These are phyloP conservation scores for Microstegium vimineum DNA, from an alignment of 176 grass and related monocot genomes.

Conservation along the genomic window DNA sequence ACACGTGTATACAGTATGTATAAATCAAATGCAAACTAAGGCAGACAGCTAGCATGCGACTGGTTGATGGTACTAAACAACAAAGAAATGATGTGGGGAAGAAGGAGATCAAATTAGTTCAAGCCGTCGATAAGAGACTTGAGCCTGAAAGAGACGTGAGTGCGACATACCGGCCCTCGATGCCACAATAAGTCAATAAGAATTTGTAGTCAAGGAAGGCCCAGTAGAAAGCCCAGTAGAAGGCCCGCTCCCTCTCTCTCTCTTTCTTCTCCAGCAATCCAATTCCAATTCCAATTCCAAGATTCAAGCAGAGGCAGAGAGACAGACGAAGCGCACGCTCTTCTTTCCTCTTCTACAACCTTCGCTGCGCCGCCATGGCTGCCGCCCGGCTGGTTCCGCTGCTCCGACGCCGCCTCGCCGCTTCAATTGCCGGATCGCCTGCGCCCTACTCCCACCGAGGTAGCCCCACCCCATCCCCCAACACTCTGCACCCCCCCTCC, in stretches of 20 bases:
- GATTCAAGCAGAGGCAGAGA: too few species aligned
- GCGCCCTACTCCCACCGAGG: conserved; percentile 12
- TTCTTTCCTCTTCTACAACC: neutral
- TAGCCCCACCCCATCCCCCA: neutral
- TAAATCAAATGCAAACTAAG: too few species aligned
- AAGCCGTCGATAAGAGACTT: too few species aligned
- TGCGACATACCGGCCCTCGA: too few species aligned
- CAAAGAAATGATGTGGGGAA: too few species aligned
- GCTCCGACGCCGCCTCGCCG: conserved; percentile 24
- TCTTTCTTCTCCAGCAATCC: neutral
- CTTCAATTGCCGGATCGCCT: neutral
- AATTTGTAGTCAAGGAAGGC: neutral
- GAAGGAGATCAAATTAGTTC: too few species aligned
- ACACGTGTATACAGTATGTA: too few species aligned
- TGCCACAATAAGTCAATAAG: too few species aligned
- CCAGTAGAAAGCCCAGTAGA: neutral
- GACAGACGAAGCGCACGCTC: neutral
- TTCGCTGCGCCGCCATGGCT: conserved; percentile 47
- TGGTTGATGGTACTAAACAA: too few species aligned
- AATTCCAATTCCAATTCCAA: neutral
- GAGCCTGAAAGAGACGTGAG: too few species aligned
- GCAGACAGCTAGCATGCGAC: too few species aligned
- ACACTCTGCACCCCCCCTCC: accelerated
- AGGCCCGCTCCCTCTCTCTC: neutral
- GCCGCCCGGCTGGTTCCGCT: conserved; percentile 30